Evolutionary conservation across 1,284 basidiomycete genomes (phyloP).

Genomic region (Ustilago tritici): DNA sequence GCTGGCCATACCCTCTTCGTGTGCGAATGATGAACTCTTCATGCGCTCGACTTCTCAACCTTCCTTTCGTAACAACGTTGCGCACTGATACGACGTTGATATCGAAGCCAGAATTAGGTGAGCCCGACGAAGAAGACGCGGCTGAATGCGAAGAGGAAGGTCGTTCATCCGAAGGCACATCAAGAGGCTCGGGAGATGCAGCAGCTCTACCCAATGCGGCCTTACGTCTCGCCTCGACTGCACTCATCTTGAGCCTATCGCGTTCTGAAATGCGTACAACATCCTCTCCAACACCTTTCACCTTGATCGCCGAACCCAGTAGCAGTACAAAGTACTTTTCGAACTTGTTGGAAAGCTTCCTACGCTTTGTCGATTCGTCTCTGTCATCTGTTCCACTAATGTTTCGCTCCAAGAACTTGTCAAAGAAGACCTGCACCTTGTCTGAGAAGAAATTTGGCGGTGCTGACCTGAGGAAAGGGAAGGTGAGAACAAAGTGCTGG

Average conservation of each 20-base stretch:
- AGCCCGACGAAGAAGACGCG: background rate
- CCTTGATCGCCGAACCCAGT: constrained; percentile 60
- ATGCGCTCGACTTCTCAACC: constrained; percentile 57
- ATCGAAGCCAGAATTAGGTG: constrained; percentile 38
- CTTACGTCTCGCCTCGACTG: constrained; percentile 54
- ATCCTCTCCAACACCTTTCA: constrained; percentile 57
- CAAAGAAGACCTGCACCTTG: constrained; percentile 68
- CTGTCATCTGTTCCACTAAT: constrained; percentile 60
- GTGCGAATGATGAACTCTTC: constrained; percentile 93
- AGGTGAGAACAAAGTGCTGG: constrained; percentile 68
- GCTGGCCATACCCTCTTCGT: constrained; percentile 74
- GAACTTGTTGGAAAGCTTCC: constrained; percentile 51
- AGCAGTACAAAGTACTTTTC: constrained; percentile 60
- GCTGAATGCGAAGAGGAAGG: constrained; percentile 3
- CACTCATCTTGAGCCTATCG: constrained; percentile 56
- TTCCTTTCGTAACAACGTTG: constrained; percentile 55
- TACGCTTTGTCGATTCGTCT: constrained; percentile 57
- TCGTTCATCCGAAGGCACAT: background rate
- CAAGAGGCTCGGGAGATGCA: constrained; percentile 12
- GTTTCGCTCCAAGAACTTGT: constrained; percentile 64
- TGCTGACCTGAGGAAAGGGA: constrained; percentile 65
- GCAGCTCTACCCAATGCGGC: constrained; percentile 48
- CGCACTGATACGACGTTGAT: constrained; percentile 67
- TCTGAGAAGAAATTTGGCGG: constrained; percentile 67
- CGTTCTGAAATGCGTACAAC: constrained; percentile 62